Evolutionary conservation across 169 alveolate species (phyloP).

Genomic region (Cryptosporidium viatorum): DNA sequence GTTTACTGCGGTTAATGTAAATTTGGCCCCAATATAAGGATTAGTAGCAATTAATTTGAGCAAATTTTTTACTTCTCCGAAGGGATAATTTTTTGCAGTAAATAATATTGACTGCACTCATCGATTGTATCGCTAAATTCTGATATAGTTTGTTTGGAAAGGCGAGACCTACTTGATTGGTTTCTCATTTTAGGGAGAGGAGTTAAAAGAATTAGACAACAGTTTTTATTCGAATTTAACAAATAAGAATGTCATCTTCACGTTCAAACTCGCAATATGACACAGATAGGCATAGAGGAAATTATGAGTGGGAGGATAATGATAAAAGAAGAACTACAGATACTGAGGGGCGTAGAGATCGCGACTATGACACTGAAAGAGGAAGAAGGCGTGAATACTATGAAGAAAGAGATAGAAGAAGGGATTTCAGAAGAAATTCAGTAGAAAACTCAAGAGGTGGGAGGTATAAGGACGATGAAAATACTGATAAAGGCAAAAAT

Average conservation of each 20-base stretch:
- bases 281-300: constrained; percentile 19
- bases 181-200: constrained; percentile 15
- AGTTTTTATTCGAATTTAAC: neutral
- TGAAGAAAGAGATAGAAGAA: constrained; percentile 7
- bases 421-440: constrained; percentile 24
- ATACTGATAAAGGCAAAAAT: constrained; percentile 2
- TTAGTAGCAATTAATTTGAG: neutral
- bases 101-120: neutral
- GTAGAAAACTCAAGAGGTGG: constrained; percentile 12
- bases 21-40: neutral
- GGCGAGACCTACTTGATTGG: neutral
- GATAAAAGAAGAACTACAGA: constrained; percentile 34
- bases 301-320: constrained; percentile 55
- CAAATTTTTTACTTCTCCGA: constrained; percentile 2
- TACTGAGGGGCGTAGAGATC: constrained; percentile 42
- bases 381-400: constrained; percentile 45
- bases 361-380: constrained; percentile 22
- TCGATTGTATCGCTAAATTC: constrained; percentile 10
- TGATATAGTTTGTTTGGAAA: constrained; percentile 5
- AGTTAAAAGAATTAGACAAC: neutral
- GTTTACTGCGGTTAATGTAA: constrained; percentile 6
- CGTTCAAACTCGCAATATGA: constrained; percentile 70
- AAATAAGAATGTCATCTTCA: constrained; percentile 55
- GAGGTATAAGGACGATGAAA: constrained; percentile 31
- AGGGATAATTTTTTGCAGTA: neutral